phyloP scores from a whole-genome alignment of 2,329 filamentous ascomycete species.

The Fusarium poae region DNA sequence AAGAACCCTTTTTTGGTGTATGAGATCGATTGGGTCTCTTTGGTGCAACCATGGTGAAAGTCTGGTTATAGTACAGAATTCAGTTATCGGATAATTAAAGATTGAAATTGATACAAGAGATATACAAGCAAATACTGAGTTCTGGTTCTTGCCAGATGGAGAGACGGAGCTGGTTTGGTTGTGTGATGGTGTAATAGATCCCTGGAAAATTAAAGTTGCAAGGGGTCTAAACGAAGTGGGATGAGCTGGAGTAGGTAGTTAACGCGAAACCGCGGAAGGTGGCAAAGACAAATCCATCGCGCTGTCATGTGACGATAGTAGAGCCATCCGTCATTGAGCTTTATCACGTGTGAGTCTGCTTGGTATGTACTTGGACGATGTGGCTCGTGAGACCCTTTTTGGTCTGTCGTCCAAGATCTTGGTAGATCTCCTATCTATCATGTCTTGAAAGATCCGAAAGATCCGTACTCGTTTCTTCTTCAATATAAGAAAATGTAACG shows the following conservation, averaged over 20 bases:
- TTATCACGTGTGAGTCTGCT: too few relatives aligned
- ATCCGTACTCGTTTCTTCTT: neutral
- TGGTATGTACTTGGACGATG: too few relatives aligned
- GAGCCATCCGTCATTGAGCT: neutral
- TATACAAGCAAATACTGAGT: neutral
- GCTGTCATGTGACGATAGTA: constrained; percentile 51
- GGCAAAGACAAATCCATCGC: constrained; percentile 44
- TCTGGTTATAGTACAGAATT: neutral
- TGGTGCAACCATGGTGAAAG: constrained; percentile 52
- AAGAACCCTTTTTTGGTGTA: constrained; percentile 52
- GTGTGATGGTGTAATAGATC: neutral
- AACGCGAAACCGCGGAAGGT: constrained; percentile 42
- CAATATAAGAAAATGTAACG: neutral
- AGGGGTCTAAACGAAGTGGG: constrained; percentile 27
- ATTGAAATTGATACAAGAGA: neutral
- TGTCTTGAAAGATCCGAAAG: neutral
- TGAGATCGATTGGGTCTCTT: constrained; percentile 52
- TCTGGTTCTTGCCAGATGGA: neutral
- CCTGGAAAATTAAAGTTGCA: neutral
- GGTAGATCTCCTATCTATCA: neutral
- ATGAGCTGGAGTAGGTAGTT: constrained; percentile 27
- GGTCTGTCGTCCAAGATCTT: neutral
- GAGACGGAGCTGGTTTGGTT: neutral
- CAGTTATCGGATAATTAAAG: neutral
- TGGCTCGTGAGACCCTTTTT: too few relatives aligned